Base-by-base conservation (phyloP, 352 stramenopile genomes). In the Phytopythium cucurbitacearum region DNA sequence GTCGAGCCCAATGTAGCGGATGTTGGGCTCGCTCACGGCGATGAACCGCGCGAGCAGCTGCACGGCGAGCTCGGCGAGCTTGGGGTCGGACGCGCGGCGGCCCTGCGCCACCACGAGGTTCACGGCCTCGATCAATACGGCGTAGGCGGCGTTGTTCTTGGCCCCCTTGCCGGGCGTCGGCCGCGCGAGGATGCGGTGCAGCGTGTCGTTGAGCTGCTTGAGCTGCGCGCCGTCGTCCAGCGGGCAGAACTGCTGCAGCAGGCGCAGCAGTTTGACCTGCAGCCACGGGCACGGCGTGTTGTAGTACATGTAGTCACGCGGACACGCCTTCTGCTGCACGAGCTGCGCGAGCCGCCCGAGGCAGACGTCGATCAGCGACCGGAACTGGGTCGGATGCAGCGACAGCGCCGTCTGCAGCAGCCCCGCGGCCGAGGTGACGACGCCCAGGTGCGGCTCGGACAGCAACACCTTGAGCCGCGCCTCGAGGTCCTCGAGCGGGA, bases 271-370 rank as follows among this genome's bases (percentile, higher is more conserved):
- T 45, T 89, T 92, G 37, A 96, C 97, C 71, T 98, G 95, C 38
- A 99, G 76, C 95, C 96, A 99, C 28, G 96, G 97, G 65, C 80
- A 97, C 28, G 96, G 89, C 39, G 94, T 98, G 40, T 94, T 85
- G 81, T 99, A 99, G 72, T 99, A 99, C 57, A 99, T 85, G 75
- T 99, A 99, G 63, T 98, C 94, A 0, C 86, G 62, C 15, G 89
- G 89, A 61, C 91, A 98, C 32, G 79, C 79, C 67, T 96, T 97
- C 67, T 98, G 94, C 60, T 98, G 76, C 7, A 98, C 95, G 5
- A 99, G 76, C 44, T 85, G 79, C 37, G 84, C 86, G 6, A 99
- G 76, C 32, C 97, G 80, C 48, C 93, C 75, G 41, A 99, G 89
- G 38, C 93, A 91, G 35, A 97, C 86, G 15, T 97, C 94, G 44